These are phyloP conservation scores for Sclerospora graminicola DNA, from an alignment of 352 stramenopile species.

Conservation along the genomic window DNA sequence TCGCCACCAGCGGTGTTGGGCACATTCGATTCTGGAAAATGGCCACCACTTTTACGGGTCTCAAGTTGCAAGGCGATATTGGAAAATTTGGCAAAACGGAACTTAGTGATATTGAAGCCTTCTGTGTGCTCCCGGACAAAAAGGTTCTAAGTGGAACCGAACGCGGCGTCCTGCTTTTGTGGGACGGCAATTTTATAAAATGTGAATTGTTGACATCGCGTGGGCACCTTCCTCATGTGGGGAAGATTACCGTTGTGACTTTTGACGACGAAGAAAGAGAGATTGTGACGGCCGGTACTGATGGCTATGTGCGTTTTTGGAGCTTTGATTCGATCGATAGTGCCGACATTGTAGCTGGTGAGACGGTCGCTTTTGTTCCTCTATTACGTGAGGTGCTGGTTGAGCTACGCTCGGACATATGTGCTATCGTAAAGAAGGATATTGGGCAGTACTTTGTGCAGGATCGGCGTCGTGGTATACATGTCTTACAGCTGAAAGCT, in stretches of 20 bases:
- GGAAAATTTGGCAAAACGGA: slow-evolving; percentile 93
- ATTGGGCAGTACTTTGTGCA: slow-evolving; percentile 48
- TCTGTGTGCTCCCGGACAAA: slow-evolving; percentile 90
- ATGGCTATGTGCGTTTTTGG: too few species aligned
- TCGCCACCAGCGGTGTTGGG: slow-evolving; percentile 87
- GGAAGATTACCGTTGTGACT: slow-evolving; percentile 63
- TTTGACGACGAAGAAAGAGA: too few species aligned
- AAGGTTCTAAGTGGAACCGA: slow-evolving; percentile 89
- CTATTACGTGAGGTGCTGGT: too few species aligned
- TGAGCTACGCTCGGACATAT: slow-evolving; percentile 78
- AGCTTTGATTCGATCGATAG: too few species aligned
- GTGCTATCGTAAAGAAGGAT: slow-evolving; percentile 41
- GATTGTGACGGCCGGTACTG: too few species aligned
- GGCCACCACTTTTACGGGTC: slow-evolving; percentile 91
- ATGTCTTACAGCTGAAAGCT: slow-evolving; percentile 32
- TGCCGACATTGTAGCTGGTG: too few species aligned
- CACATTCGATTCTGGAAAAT: slow-evolving; percentile 96
- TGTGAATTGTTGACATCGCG: slow-evolving; percentile 78
- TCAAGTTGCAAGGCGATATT: slow-evolving; percentile 94
- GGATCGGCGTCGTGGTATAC: slow-evolving; percentile 39
- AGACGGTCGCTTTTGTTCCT: too few species aligned
- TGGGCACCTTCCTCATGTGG: slow-evolving; percentile 55
- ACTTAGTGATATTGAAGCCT: slow-evolving; percentile 88
- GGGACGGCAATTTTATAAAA: slow-evolving; percentile 96
- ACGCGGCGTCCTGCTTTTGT: slow-evolving; percentile 83